Conservation (phyloP, 179 eudicot genomes). For the Corrigiola litoralis region DNA sequence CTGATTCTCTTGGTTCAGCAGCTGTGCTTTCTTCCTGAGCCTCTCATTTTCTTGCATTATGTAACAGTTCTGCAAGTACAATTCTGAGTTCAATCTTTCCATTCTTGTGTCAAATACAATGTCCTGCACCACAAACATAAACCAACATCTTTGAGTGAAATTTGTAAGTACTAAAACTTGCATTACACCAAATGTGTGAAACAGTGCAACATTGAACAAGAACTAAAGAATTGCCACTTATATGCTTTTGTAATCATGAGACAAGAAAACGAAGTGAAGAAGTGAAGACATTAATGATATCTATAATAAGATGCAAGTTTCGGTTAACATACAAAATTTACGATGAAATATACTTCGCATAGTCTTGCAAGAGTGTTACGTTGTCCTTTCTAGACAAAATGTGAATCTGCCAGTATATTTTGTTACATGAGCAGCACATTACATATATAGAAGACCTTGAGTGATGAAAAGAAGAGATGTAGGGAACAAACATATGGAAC, state of each 20-base stretch:
- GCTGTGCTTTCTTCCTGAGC: constrained; percentile 72
- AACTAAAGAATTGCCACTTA: too few species aligned
- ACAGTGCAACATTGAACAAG: background rate
- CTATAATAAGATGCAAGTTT: too few species aligned
- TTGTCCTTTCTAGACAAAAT: too few species aligned
- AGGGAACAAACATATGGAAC: constrained; percentile 1
- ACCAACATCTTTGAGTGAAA: background rate
- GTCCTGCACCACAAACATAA: background rate
- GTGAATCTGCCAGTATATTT: too few species aligned
- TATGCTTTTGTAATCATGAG: too few species aligned
- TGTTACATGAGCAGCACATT: too few species aligned
- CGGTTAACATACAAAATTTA: too few species aligned
- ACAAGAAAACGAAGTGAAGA: too few species aligned
- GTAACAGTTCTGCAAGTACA: constrained; percentile 72
- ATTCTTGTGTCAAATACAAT: constrained; percentile 16
- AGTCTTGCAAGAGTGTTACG: too few species aligned
- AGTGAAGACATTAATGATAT: too few species aligned
- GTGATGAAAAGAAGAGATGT: background rate
- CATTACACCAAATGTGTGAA: background rate
- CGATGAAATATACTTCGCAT: too few species aligned
- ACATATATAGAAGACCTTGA: too few species aligned
- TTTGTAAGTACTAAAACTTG: background rate
- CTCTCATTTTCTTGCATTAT: constrained; percentile 79
- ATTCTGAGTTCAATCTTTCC: constrained; percentile 77
- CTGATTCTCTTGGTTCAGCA: constrained; percentile 69